phyloP scores from a whole-genome alignment of 768 basidiomycete species.

The Mycena haematopus region DNA sequence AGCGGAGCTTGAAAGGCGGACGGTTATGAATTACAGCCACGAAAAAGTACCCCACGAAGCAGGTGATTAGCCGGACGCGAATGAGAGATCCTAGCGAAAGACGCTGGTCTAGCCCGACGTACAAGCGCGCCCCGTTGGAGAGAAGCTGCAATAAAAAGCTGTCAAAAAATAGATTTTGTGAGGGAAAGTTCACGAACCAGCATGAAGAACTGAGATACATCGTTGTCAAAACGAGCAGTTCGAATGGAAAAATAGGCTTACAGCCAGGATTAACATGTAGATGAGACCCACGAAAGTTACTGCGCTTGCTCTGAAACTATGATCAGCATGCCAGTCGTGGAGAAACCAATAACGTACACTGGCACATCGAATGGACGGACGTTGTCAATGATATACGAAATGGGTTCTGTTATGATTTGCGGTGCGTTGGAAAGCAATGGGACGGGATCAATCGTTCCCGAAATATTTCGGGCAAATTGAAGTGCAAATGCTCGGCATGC shows the following conservation, averaged over 20 bases:
- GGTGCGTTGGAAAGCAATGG: slow-evolving; percentile 54
- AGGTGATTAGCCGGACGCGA: slow-evolving; percentile 37
- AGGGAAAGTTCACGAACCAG: slow-evolving; percentile 39
- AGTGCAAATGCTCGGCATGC: slow-evolving; percentile 44
- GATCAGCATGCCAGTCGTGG: neutral
- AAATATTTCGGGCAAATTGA: slow-evolving; percentile 36
- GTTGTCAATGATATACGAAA: slow-evolving; percentile 56
- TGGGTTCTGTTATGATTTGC: slow-evolving; percentile 52
- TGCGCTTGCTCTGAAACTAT: slow-evolving; percentile 50
- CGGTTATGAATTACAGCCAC: slow-evolving; percentile 39
- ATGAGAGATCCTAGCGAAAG: slow-evolving; percentile 43
- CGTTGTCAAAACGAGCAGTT: neutral
- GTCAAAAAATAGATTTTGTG: neutral
- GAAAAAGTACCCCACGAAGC: slow-evolving; percentile 43
- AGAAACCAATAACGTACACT: slow-evolving; percentile 46
- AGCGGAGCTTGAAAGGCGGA: neutral
- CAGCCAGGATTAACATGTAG: slow-evolving; percentile 53
- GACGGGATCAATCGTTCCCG: slow-evolving; percentile 37
- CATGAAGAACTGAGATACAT: slow-evolving; percentile 40
- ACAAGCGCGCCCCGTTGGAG: slow-evolving; percentile 40
- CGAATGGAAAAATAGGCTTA: neutral
- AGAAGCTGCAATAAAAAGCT: slow-evolving; percentile 31
- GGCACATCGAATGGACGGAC: slow-evolving; percentile 63
- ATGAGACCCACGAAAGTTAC: slow-evolving; percentile 62
- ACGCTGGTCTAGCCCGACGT: slow-evolving; percentile 41